A percentile compares a stretch with the other conserved stretches of the same genome.
These are phyloP conservation scores for Polysphondylium violaceum DNA, from an alignment of 78 protist species.

Conservation along the genomic window DNA sequence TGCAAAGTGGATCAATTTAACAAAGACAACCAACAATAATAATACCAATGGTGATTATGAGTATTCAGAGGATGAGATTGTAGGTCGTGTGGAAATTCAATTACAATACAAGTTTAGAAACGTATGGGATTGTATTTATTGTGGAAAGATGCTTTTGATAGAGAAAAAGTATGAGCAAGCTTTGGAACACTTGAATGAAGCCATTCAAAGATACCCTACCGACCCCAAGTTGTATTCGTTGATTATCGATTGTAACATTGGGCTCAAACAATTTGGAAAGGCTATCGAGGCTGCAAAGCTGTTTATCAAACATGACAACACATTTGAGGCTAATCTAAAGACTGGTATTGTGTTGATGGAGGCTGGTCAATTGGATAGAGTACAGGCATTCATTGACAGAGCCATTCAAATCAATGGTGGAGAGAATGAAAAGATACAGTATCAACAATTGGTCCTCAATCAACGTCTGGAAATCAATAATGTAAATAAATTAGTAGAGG, in stretches of 20 bases:
- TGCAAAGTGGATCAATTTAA: slow-evolving; percentile 61
- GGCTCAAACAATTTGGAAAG: not conserved
- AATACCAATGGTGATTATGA: not conserved
- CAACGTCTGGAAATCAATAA: slow-evolving; percentile 37
- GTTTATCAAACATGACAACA: slow-evolving; percentile 22
- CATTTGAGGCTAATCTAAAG: slow-evolving; percentile 12
- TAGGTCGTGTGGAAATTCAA: slow-evolving; percentile 63
- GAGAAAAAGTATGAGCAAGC: slow-evolving; percentile 49
- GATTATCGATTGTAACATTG: slow-evolving; percentile 56
- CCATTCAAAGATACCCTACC: slow-evolving; percentile 11
- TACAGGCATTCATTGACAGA: slow-evolving; percentile 31
- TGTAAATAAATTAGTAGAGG: slow-evolving; percentile 29
- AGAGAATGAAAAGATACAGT: slow-evolving; percentile 6
- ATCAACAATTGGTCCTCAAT: slow-evolving; percentile 2
- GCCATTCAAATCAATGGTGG: not conserved
- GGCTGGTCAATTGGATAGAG: slow-evolving; percentile 32
- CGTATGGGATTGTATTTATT: slow-evolving; percentile 70
- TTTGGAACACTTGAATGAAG: slow-evolving; percentile 40
- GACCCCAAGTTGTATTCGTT: slow-evolving; percentile 33
- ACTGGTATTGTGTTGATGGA: slow-evolving; percentile 47
- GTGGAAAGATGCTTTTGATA: slow-evolving; percentile 37
- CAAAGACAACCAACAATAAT: not conserved
- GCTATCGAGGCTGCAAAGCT: slow-evolving; percentile 18
- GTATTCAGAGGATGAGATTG: slow-evolving; percentile 42
- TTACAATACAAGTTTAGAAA: slow-evolving; percentile 60